These are phyloP conservation scores for Rhytidiadelphus loreus DNA, from an alignment of 225 moss, liverwort and hornwort genomes.

Conservation along the genomic window DNA sequence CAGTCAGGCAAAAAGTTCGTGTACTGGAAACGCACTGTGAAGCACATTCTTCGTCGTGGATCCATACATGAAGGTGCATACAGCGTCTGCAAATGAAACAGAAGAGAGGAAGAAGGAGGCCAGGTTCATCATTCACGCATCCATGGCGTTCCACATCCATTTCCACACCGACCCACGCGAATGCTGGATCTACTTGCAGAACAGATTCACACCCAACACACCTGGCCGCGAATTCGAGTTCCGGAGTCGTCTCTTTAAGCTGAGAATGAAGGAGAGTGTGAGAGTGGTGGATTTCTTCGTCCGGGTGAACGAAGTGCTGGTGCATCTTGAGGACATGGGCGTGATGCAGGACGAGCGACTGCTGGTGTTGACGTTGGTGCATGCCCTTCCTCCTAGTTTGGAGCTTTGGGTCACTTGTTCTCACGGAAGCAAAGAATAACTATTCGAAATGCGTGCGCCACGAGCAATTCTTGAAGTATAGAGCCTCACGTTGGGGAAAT, in stretches of 20 bases:
- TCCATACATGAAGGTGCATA: neutral
- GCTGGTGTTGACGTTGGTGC: neutral
- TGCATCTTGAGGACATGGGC: neutral
- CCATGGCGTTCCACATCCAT: neutral
- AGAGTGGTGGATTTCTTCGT: neutral
- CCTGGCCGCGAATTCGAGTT: neutral
- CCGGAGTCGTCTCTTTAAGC: neutral
- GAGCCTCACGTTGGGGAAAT: neutral
- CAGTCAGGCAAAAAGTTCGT: neutral
- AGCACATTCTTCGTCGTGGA: neutral
- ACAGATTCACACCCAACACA: neutral
- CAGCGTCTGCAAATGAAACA: neutral
- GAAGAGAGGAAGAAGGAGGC: neutral
- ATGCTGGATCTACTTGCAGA: neutral
- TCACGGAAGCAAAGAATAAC: neutral
- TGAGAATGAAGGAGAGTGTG: no score
- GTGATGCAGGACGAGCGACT: neutral
- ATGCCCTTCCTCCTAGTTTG: neutral
- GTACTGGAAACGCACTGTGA: neutral
- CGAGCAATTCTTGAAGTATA: neutral
- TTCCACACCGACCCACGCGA: neutral
- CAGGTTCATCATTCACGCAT: neutral
- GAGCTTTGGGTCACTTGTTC: neutral
- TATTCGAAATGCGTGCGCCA: neutral
- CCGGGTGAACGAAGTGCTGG: neutral